phyloP scores from a whole-genome alignment of 2,329 filamentous ascomycete genomes.

The Anisogramma anomala region DNA sequence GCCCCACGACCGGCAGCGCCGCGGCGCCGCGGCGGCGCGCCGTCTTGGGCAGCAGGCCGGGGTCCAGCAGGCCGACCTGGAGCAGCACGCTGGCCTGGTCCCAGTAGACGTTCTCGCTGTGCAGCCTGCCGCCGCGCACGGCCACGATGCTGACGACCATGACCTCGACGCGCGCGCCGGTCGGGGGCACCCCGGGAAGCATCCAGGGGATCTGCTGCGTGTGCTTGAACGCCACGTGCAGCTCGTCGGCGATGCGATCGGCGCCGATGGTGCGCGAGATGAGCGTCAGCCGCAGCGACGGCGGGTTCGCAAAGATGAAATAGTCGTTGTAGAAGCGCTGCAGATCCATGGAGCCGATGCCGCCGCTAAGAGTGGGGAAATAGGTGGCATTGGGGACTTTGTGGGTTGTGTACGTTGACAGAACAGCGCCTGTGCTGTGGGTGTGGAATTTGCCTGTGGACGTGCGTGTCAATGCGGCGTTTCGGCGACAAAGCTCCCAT shows the following conservation, averaged over 20 bases:
- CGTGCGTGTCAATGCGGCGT: background rate
- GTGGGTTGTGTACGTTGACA: constrained; percentile 49
- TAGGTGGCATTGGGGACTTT: constrained; percentile 58
- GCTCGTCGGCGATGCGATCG: constrained; percentile 54
- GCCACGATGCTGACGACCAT: constrained; percentile 49
- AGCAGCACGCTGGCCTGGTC: constrained; percentile 49
- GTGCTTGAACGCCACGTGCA: constrained; percentile 48
- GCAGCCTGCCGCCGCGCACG: constrained; percentile 46
- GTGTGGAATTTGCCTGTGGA: constrained; percentile 40
- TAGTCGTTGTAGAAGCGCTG: constrained; percentile 53
- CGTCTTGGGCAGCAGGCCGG: constrained; percentile 25
- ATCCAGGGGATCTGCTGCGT: constrained; percentile 48
- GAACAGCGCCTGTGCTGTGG: constrained; percentile 45
- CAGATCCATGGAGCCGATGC: constrained; percentile 46
- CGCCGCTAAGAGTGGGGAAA: constrained; percentile 53
- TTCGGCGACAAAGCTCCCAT: background rate
- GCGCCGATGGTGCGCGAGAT: constrained; percentile 53
- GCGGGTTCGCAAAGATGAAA: constrained; percentile 52
- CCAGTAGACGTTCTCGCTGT: constrained; percentile 54
- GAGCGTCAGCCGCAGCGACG: constrained; percentile 47
- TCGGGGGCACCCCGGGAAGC: constrained; percentile 47
- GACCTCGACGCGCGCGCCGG: constrained; percentile 37
- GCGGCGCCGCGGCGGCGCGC: constrained; percentile 25
- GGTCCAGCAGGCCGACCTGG: constrained; percentile 46
- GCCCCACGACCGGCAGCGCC: constrained; percentile 29